A percentile compares a stretch with the other conserved stretches of the same genome.
phyloP scores from a whole-genome alignment of 192 early-diverging fungal species.

The Backusella psychrophila region DNA sequence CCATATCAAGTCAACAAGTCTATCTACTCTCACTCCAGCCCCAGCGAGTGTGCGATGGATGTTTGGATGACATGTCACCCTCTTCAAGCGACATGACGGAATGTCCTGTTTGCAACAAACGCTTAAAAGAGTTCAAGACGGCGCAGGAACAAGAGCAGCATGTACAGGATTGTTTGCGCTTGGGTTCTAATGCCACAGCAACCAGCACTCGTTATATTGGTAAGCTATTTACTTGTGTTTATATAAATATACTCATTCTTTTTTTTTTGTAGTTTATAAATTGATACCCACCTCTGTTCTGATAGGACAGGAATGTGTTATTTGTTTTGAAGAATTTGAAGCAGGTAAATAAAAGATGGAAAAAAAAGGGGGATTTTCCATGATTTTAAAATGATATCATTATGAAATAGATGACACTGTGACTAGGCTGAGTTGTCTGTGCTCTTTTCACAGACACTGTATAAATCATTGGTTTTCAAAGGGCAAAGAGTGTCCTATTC shows the following conservation, averaged over 20 bases:
- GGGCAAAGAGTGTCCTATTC: conserved; percentile 76
- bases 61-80: conserved; percentile 5
- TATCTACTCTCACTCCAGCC: conserved; percentile 12
- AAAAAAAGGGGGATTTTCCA: neutral
- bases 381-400: neutral
- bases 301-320: conserved; percentile 81
- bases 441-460: conserved; percentile 84
- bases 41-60: conserved; percentile 24
- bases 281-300: conserved; percentile 55
- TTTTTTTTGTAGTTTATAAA: conserved; percentile 47
- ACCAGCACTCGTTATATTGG: conserved; percentile 62
- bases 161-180: conserved; percentile 58
- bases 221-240: conserved; percentile 25
- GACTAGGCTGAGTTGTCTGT: conserved; percentile 83
- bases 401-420: conserved; percentile 59
- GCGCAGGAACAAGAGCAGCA: conserved; percentile 59
- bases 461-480: conserved; percentile 80
- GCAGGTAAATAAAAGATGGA: conserved; percentile 40
- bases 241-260: neutral
- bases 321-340: conserved; percentile 92
- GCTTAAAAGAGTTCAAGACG: conserved; percentile 44
- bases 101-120: conserved; percentile 66
- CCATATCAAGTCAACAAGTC: neutral
- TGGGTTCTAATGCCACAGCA: conserved; percentile 39
- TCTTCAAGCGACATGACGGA: conserved; percentile 62